Conservation (phyloP, 2,329 filamentous ascomycete genomes). For the Lizonia empirigonia region DNA sequence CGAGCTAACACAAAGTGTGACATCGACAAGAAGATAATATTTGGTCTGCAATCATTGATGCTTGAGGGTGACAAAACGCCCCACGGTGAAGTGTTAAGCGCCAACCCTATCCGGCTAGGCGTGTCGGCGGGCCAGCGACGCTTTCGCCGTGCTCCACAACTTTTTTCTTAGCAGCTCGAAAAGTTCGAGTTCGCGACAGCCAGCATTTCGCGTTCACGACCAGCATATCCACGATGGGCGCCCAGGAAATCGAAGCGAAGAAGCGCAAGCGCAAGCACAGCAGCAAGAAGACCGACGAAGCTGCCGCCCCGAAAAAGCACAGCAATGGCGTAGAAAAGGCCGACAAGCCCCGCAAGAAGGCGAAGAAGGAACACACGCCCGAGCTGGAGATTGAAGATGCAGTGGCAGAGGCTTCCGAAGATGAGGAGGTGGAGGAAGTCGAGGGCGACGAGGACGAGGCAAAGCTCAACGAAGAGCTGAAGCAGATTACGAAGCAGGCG, state of each 20-base stretch:
- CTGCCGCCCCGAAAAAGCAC: slow-evolving; percentile 32
- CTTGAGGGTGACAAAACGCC: too few relatives aligned
- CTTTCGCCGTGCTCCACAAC: slow-evolving; percentile 25
- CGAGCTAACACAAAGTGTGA: too few relatives aligned
- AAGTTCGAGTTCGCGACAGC: slow-evolving; percentile 23
- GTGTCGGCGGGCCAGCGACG: slow-evolving; percentile 9
- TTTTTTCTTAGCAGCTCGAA: slow-evolving; percentile 32
- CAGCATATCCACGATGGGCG: slow-evolving; percentile 39
- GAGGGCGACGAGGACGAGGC: slow-evolving; percentile 42
- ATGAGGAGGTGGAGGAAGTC: slow-evolving; percentile 38
- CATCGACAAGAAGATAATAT: too few relatives aligned
- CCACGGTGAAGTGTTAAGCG: too few relatives aligned
- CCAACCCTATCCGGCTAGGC: slow-evolving; percentile 5
- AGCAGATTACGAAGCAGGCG: slow-evolving; percentile 38
- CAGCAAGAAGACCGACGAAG: slow-evolving; percentile 41
- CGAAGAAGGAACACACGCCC: slow-evolving; percentile 47
- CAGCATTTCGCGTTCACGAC: slow-evolving; percentile 6
- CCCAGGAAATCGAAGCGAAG: slow-evolving; percentile 49
- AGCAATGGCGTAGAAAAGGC: slow-evolving; percentile 41
- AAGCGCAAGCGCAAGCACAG: slow-evolving; percentile 58
- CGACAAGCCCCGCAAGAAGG: slow-evolving; percentile 50
- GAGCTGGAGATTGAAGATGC: slow-evolving; percentile 35
- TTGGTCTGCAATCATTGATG: too few relatives aligned
- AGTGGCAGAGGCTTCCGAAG: slow-evolving; percentile 24
- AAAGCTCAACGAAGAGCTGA: slow-evolving; percentile 43